Evolutionary conservation across 2,329 filamentous ascomycete genomes (phyloP), one percentile per base, ranked within the genome.

Genomic region (Microcyclosporella mali): DNA sequence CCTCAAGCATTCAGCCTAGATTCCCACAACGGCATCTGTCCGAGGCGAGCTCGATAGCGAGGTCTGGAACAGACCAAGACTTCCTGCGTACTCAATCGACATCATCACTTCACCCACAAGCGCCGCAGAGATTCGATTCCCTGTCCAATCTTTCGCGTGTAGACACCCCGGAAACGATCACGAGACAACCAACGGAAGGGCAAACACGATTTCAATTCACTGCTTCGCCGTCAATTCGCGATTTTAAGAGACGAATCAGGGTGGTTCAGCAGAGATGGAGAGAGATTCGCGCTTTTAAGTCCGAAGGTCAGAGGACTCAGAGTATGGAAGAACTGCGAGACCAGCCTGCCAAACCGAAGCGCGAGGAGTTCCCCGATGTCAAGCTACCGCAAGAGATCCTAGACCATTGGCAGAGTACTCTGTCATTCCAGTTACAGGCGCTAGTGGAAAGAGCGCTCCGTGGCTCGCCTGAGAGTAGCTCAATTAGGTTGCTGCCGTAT

Each of bases 401-500:
- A 2, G 79, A 85, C 28, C 76, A 81, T 49, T 90, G 85, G 85
- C 83, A 88, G 54, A 72, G 70, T 1, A 74, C 74, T 2, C 66
- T 88, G 43, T 85, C 87, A 70, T 82, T 82, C 1, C 81, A 85
- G 47, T 77, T 90, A 47, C 85, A 87, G 59, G 72, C 78, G 14
- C 78, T 85, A 1, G 72, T 88, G 12, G 77, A 81, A 16, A 75
- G 78, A 38, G 86, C 85, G 46, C 81, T 88, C 56, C 77, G 77
- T 50, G 85, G 85, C 53, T 76, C 86, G 37, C 76, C 81, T 0
- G 85, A 90, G 60, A 86, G 84, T 0, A 79, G 87, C 27, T 85
- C 86, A 56, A 87, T 90, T 31, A 84, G 83, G 8, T 75, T 90
- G 1, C 80, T 87, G 47, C 83, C 81, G 1, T 79, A 88, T 31